A percentile compares a stretch with the other conserved stretches of the same genome.
phyloP scores from a whole-genome alignment of 106 monocot species.

The Dioscorea dumetorum region DNA sequence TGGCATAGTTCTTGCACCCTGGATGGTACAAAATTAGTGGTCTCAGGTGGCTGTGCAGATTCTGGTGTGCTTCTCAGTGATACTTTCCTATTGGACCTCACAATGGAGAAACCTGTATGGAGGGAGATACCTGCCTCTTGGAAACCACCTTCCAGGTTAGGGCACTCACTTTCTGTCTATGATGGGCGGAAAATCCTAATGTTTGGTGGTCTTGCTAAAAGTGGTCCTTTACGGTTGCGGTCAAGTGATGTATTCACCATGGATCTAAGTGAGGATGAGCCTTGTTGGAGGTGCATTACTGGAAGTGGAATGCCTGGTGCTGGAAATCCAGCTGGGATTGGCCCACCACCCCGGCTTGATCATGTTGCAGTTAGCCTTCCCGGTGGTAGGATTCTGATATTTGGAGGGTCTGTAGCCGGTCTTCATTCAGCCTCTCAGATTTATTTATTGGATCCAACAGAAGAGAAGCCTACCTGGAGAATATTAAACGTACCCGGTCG shows the following conservation, averaged over 20 bases:
- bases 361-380: constrained; percentile 91
- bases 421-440: constrained; percentile 96
- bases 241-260: constrained; percentile 92
- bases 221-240: constrained; percentile 74
- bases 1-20: constrained; percentile 98
- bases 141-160: constrained; percentile 89
- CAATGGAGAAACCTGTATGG: constrained; percentile 89
- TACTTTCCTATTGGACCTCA: constrained; percentile 80
- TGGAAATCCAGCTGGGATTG: constrained; percentile 75
- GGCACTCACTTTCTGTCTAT: constrained; percentile 81
- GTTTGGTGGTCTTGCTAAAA: constrained; percentile 97
- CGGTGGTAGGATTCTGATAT: constrained; percentile 75
- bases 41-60: constrained; percentile 95
- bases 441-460: constrained; percentile 84
- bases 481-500: constrained; percentile 80
- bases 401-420: constrained; percentile 95
- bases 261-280: constrained; percentile 77
- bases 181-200: constrained; percentile 77
- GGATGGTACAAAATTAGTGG: constrained; percentile 86
- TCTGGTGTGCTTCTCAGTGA: constrained; percentile 94
- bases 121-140: constrained; percentile 84
- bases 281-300: constrained; percentile 81
- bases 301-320: constrained; percentile 95
- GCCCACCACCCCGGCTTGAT: constrained; percentile 90
- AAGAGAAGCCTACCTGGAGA: constrained; percentile 91